These are phyloP conservation scores for Botrytis aclada DNA, from an alignment of 2,329 filamentous ascomycete genomes.

Conservation along the genomic window DNA sequence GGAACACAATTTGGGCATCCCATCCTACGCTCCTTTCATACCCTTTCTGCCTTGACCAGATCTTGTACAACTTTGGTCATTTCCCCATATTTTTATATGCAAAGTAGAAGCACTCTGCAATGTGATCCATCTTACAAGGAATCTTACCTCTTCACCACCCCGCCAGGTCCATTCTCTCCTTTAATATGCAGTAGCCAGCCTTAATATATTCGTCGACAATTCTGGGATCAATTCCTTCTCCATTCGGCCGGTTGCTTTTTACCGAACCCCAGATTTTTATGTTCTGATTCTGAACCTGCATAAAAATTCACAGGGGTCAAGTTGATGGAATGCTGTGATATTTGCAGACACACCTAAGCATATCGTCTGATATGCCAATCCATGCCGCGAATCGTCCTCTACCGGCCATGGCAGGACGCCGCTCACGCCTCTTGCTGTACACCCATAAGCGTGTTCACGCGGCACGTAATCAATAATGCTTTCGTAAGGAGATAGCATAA, in stretches of 20 bases:
- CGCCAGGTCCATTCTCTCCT: not conserved
- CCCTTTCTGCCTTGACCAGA: not conserved
- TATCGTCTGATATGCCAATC: constrained; percentile 35
- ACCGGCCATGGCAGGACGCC: not conserved
- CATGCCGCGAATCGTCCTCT: constrained; percentile 6
- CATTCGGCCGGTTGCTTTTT: constrained; percentile 29
- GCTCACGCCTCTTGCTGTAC: not conserved
- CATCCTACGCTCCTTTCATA: not conserved
- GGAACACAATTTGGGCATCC: not conserved
- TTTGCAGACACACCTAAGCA: constrained; percentile 24
- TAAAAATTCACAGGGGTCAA: constrained; percentile 30
- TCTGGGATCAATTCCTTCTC: constrained; percentile 1
- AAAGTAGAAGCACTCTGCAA: constrained; percentile 9
- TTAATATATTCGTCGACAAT: not conserved
- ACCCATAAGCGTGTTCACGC: constrained; percentile 22
- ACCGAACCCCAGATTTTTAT: constrained; percentile 35
- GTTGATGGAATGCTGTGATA: constrained; percentile 20
- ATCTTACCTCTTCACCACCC: not conserved
- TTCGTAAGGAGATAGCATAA: constrained; percentile 27
- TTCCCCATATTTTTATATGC: constrained; percentile 17
- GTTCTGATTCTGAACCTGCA: constrained; percentile 31
- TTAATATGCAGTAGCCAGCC: not conserved
- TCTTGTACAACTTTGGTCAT: constrained; percentile 12
- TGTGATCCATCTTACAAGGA: constrained; percentile 14
- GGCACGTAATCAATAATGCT: constrained; percentile 28